These are phyloP conservation scores for Lipomyces sp. DNA, from an alignment of 805 yeast genomes.

Conservation along the genomic window DNA sequence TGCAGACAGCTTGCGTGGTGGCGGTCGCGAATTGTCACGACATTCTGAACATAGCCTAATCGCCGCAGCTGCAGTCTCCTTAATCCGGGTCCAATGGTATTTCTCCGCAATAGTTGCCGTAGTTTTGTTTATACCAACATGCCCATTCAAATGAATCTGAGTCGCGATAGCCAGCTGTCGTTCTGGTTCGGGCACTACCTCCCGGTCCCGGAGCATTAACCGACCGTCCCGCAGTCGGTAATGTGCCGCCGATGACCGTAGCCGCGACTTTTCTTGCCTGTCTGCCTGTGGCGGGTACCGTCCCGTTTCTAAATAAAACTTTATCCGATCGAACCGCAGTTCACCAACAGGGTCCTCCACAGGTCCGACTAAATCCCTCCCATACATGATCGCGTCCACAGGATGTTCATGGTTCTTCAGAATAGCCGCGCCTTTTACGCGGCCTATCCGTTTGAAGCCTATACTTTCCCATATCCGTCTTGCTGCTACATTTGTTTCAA, in stretches of 20 bases:
- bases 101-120: slow-evolving; percentile 76
- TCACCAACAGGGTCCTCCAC: slow-evolving; percentile 57
- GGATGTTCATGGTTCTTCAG: slow-evolving; percentile 82
- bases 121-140: slow-evolving; percentile 88
- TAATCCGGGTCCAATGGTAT: slow-evolving; percentile 90
- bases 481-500: slow-evolving; percentile 85
- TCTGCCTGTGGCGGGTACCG: slow-evolving; percentile 82
- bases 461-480: slow-evolving; percentile 75
- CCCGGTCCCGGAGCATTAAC: slow-evolving; percentile 74
- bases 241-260: slow-evolving; percentile 77
- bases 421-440: slow-evolving; percentile 85
- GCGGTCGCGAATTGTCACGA: slow-evolving; percentile 52
- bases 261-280: slow-evolving; percentile 84
- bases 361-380: slow-evolving; percentile 70
- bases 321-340: slow-evolving; percentile 72
- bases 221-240: slow-evolving; percentile 70
- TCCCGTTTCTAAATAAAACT: slow-evolving; percentile 79
- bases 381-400: slow-evolving; percentile 85
- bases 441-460: slow-evolving; percentile 77
- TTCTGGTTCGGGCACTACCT: slow-evolving; percentile 77
- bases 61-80: slow-evolving; percentile 81
- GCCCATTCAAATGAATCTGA: slow-evolving; percentile 69
- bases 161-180: slow-evolving; percentile 76
- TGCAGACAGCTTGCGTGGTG: neutral
- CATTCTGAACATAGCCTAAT: slow-evolving; percentile 79